Evolutionary conservation across 2,329 filamentous ascomycete genomes (phyloP), one percentile per base, ranked within the genome.

Genomic region (Rutstroemia sydowiana): DNA sequence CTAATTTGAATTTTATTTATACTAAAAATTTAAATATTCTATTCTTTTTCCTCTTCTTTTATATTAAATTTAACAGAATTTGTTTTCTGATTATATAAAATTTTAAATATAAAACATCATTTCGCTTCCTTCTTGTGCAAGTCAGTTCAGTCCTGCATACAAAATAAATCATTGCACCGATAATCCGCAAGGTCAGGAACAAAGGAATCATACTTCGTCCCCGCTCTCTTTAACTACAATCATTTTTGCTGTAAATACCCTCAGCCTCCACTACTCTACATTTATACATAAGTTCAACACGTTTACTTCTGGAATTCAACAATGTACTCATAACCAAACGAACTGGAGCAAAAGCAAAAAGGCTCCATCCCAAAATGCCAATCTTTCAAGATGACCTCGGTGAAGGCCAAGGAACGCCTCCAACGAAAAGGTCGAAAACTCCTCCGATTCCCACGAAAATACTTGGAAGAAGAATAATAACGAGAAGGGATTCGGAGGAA

Each of bases 331-430:
- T 51, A 51, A 30, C 48, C 21, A 37, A 5, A 39, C 48, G 41
- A 45, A 21, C 13, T 21, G 48, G 48, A 51, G 48, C 48, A 45
- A 21, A 45, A 23, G 6, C 32, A 45, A 45, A 49, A 45, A 41
- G 48, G 41, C 45, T 41, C 61, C 45, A 8, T 30, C 48, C 8
- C 48, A 60, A 65, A 58, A 82, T 82, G 79, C 79, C 79, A 58
- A 80, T 80, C 64, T 81, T 78, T 61, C 75, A 77, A 59, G 71
- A 75, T 63, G 72, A 78, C 59, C 62, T 75, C 61, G 71, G 72
- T 45, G 68, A 68, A 28, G 51, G 51, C 55, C 57, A 44, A 45
- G 48, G 48, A 34, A 53, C 54, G 45, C 57, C 53, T 37, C 59
- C 57, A 20, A 49, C 55, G 31, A 32, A 54, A 18, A 59, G 54